A percentile compares a stretch with the other conserved stretches of the same genome.
These are phyloP conservation scores for Aspergillus ostianus DNA, from an alignment of 495 filamentous ascomycete genomes.

Conservation along the genomic window DNA sequence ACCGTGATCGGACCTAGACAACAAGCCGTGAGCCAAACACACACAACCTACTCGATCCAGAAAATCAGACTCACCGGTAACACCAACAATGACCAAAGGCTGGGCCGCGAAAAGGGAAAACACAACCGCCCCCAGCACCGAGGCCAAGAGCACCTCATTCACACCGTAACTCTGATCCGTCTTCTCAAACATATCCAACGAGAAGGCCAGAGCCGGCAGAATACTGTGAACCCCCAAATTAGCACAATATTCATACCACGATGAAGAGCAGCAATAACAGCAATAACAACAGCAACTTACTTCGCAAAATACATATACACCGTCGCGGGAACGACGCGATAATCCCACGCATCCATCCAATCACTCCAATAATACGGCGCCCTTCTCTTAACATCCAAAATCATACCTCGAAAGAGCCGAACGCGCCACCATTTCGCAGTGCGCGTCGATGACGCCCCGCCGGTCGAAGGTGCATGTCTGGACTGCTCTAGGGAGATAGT, in stretches of 20 bases:
- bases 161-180: conserved; percentile 78
- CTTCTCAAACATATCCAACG: conserved; percentile 81
- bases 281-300: conserved; percentile 42
- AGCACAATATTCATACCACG: not conserved
- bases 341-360: conserved; percentile 82
- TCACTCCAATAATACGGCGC: conserved; percentile 75
- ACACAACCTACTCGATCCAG: not conserved
- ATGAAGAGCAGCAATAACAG: not conserved
- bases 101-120: conserved; percentile 75
- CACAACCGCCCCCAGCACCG: conserved; percentile 73
- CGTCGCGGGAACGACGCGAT: conserved; percentile 76
- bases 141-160: conserved; percentile 79
- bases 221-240: conserved; percentile 50
- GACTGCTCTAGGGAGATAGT: conserved; percentile 21
- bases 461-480: not conserved
- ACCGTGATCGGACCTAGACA: conserved; percentile 71
- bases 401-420: conserved; percentile 60
- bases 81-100: conserved; percentile 83
- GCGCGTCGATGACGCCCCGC: not conserved
- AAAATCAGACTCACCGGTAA: conserved; percentile 58
- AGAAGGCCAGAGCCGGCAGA: conserved; percentile 78
- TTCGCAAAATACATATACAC: conserved; percentile 92
- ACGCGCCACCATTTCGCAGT: conserved; percentile 59
- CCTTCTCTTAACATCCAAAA: conserved; percentile 69
- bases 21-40: not conserved